A percentile compares a stretch with the other conserved stretches of the same genome.
phyloP scores from a whole-genome alignment of 2,329 filamentous ascomycete genomes.

The Remersonia thermophila region DNA sequence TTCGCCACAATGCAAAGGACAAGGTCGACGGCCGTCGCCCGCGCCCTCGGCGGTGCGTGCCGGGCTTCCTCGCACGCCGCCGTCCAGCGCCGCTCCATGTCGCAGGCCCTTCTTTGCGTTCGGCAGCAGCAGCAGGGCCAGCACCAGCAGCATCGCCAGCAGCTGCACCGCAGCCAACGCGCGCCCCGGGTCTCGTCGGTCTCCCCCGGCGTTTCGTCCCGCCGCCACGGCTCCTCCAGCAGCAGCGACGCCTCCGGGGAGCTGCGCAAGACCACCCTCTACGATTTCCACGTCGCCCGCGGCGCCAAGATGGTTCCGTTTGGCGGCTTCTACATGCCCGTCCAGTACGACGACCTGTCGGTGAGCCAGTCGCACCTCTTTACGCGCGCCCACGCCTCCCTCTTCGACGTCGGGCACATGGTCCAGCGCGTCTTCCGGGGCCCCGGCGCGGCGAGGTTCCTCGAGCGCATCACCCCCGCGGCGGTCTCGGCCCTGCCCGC shows the following conservation, averaged over 20 bases:
- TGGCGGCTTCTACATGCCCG: slow-evolving; percentile 83
- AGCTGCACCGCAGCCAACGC: background rate
- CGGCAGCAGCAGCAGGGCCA: background rate
- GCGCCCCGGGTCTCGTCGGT: no score
- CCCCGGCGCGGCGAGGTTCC: slow-evolving; percentile 64
- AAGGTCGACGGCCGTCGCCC: slow-evolving; percentile 9
- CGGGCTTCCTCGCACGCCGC: slow-evolving; percentile 9
- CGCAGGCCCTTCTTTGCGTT: background rate
- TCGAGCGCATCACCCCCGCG: slow-evolving; percentile 74
- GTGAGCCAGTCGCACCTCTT: slow-evolving; percentile 80
- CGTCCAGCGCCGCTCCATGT: slow-evolving; percentile 2
- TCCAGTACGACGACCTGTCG: slow-evolving; percentile 69
- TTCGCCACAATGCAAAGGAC: slow-evolving; percentile 13
- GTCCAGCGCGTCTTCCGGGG: slow-evolving; percentile 80
- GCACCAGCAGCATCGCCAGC: slow-evolving; percentile 1
- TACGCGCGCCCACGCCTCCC: slow-evolving; percentile 73
- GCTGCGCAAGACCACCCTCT: slow-evolving; percentile 24
- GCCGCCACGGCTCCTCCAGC: slow-evolving; percentile 15
- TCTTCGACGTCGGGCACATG: slow-evolving; percentile 98
- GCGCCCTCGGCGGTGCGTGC: slow-evolving; percentile 11
- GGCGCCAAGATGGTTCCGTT: slow-evolving; percentile 96
- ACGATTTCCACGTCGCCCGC: slow-evolving; percentile 40
- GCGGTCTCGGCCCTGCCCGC: slow-evolving; percentile 50
- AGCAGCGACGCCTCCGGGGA: slow-evolving; percentile 7
- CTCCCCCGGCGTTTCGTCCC: slow-evolving; percentile 6